phyloP scores from a whole-genome alignment of 768 basidiomycete species.

The Macrolepiota albuminosa region DNA sequence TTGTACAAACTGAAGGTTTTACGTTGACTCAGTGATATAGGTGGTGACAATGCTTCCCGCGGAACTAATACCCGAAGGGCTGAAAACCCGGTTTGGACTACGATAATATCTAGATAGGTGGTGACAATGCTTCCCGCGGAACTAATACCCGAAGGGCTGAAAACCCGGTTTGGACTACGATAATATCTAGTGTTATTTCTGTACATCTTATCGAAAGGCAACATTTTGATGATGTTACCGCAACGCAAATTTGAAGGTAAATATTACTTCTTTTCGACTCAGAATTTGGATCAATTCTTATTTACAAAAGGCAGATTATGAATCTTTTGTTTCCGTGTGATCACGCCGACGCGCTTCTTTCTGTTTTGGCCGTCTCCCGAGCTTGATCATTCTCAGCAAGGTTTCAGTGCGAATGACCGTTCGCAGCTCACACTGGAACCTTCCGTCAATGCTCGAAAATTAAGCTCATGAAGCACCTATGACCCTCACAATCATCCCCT shows the following conservation, averaged over 20 bases:
- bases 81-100: conserved; percentile 20
- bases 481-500: conserved; percentile 36
- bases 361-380: conserved; percentile 1
- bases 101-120: conserved; percentile 31
- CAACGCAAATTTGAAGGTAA: background rate
- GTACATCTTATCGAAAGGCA: background rate
- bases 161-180: conserved; percentile 16
- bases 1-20: conserved; percentile 3
- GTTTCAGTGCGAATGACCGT: conserved; percentile 31
- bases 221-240: background rate
- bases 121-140: conserved; percentile 31
- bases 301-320: background rate
- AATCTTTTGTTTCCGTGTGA: background rate
- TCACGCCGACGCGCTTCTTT: background rate
- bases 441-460: conserved; percentile 36
- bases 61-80: conserved; percentile 25
- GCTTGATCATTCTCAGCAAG: conserved; percentile 13
- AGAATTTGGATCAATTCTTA: background rate
- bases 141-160: conserved; percentile 23
- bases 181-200: conserved; percentile 1
- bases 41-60: conserved; percentile 30
- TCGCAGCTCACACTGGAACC: conserved; percentile 32
- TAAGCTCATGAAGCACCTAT: conserved; percentile 45
- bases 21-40: conserved; percentile 17
- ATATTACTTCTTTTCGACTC: background rate